A percentile compares a stretch with the other conserved stretches of the same genome.
These are phyloP conservation scores for Coccinonectria pachysandricola DNA, from an alignment of 2,329 filamentous ascomycete genomes.

Conservation along the genomic window DNA sequence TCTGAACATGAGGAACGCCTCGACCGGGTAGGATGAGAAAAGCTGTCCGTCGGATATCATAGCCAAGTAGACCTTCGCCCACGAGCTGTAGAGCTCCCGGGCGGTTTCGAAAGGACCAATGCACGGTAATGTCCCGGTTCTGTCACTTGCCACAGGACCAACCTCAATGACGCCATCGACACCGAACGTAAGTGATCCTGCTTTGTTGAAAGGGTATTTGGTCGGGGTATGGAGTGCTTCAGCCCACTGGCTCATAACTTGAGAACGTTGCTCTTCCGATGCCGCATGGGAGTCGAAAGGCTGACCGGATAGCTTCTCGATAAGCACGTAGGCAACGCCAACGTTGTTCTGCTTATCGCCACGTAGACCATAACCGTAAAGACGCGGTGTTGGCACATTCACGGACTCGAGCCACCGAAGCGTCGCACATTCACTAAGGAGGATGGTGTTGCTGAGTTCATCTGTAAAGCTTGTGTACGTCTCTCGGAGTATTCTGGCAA, in stretches of 20 bases:
- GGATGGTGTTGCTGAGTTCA: constrained; percentile 3
- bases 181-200: constrained; percentile 4
- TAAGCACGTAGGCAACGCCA: constrained; percentile 18
- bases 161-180: constrained; percentile 3
- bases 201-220: constrained; percentile 2
- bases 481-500: constrained; percentile 5
- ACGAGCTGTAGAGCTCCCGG: constrained; percentile 10
- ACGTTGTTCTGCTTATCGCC: constrained; percentile 11
- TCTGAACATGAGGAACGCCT: constrained; percentile 17
- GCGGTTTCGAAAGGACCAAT: constrained; percentile 7
- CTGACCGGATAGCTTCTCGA: constrained; percentile 14
- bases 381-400: constrained; percentile 12
- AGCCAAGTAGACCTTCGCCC: constrained; percentile 10
- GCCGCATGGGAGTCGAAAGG: constrained; percentile 10
- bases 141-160: constrained; percentile 5
- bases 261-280: constrained; percentile 9
- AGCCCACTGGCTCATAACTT: constrained; percentile 13
- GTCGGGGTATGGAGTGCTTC: constrained; percentile 5
- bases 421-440: constrained; percentile 7
- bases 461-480: constrained; percentile 3
- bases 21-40: constrained; percentile 12
- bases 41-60: constrained; percentile 20
- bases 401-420: constrained; percentile 16
- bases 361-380: constrained; percentile 14
- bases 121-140: constrained; percentile 5